Evolutionary conservation across 2,329 filamentous ascomycete genomes (phyloP).

Genomic region (Neopestalotiopsis clavispora): DNA sequence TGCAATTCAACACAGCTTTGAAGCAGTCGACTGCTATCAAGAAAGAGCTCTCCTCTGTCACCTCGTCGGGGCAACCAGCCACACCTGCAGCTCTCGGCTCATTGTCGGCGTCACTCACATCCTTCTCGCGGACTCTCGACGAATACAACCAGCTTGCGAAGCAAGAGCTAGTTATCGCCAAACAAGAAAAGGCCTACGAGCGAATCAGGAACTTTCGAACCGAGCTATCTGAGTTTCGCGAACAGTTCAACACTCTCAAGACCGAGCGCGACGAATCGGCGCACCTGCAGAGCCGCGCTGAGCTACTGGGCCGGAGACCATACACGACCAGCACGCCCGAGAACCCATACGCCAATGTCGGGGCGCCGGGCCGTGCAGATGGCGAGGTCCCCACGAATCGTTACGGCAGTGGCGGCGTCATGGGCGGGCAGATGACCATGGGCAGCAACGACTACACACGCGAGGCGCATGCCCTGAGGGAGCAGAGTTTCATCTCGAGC

Average conservation of each 20-base stretch:
- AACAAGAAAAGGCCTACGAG: slow-evolving; percentile 89
- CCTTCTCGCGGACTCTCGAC: slow-evolving; percentile 88
- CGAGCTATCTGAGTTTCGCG: slow-evolving; percentile 80
- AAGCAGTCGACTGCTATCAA: slow-evolving; percentile 84
- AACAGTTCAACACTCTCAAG: slow-evolving; percentile 79
- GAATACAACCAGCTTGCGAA: slow-evolving; percentile 87
- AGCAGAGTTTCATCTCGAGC: slow-evolving; percentile 84
- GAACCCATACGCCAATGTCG: slow-evolving; percentile 81
- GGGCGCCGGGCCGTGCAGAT: slow-evolving; percentile 33
- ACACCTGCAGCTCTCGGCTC: slow-evolving; percentile 65
- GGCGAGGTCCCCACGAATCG: slow-evolving; percentile 48
- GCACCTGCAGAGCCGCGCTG: slow-evolving; percentile 70
- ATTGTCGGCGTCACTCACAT: slow-evolving; percentile 69
- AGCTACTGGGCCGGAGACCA: slow-evolving; percentile 84
- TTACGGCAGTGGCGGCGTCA: slow-evolving; percentile 37
- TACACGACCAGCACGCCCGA: slow-evolving; percentile 83
- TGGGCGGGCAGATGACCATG: slow-evolving; percentile 46
- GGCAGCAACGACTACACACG: slow-evolving; percentile 68
- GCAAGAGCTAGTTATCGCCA: slow-evolving; percentile 87
- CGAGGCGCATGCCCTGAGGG: slow-evolving; percentile 83
- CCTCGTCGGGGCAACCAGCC: slow-evolving; percentile 58
- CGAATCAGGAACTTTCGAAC: slow-evolving; percentile 83
- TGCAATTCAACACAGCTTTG: slow-evolving; percentile 83
- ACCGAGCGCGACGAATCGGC: slow-evolving; percentile 76
- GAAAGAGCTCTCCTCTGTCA: slow-evolving; percentile 74